Percentiles rank a stretch among this genome's conserved stretches.
Evolutionary conservation across 495 filamentous ascomycete genomes (phyloP).

Genomic region (Tuber umbilicatum): DNA sequence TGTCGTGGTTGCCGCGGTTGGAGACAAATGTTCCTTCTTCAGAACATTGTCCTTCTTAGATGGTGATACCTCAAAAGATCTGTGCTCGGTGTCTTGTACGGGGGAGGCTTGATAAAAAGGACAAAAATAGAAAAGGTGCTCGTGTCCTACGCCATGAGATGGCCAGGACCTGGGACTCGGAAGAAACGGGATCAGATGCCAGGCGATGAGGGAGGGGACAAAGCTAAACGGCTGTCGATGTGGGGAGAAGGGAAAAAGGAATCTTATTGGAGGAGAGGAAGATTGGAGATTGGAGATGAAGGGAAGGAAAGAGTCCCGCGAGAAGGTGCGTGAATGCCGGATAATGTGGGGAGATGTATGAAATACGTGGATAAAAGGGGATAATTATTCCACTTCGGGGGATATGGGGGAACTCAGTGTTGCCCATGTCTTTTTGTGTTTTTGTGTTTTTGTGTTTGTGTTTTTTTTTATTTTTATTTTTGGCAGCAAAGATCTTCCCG

Average conservation of each 20-base stretch:
- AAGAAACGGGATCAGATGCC: constrained; percentile 22
- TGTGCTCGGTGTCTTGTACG: neutral
- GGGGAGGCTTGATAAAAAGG: neutral
- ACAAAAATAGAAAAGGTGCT: neutral
- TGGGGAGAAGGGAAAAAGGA: constrained; percentile 20
- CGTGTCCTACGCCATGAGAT: constrained; percentile 34
- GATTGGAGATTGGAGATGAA: constrained; percentile 14
- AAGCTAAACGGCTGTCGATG: neutral
- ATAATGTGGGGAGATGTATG: constrained; percentile 8
- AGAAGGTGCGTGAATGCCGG: neutral
- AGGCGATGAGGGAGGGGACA: neutral
- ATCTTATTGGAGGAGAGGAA: constrained; percentile 7
- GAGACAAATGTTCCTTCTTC: neutral
- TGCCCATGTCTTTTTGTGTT: neutral
- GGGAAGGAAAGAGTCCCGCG: neutral
- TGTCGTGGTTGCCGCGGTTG: neutral
- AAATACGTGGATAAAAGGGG: constrained; percentile 18
- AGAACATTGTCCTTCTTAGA: neutral
- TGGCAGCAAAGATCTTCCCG: constrained; percentile 20
- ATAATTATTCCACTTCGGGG: constrained; percentile 21
- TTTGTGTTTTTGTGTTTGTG: constrained; percentile 33
- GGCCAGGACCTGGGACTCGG: constrained; percentile 30
- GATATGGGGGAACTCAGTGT: neutral
- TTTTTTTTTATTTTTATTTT: constrained; percentile 39
- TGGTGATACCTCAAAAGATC: neutral